Conservation (phyloP, 2,329 filamentous ascomycete genomes). For the Monilinia fructicola region DNA sequence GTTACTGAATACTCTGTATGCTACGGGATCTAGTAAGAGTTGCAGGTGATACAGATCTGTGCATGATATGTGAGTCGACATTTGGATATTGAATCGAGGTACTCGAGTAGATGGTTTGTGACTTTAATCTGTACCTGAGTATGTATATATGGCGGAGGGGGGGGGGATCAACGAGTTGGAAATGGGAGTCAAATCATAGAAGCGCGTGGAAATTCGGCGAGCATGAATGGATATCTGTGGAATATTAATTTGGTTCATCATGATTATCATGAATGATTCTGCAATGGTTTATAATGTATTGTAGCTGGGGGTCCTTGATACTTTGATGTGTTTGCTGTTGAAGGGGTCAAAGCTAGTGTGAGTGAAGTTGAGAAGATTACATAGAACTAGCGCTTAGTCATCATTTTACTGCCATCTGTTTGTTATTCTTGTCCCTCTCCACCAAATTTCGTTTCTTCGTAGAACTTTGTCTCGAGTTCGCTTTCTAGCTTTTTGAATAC, state of each 20-base stretch:
- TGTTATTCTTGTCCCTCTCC: neutral
- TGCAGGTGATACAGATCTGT: neutral
- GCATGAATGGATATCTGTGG: too few relatives aligned
- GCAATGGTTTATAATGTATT: too few relatives aligned
- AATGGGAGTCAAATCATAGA: neutral
- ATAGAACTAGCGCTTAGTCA: conserved; percentile 1
- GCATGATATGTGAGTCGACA: neutral
- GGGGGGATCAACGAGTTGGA: too few relatives aligned
- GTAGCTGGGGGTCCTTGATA: neutral
- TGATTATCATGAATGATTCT: neutral
- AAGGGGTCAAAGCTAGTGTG: neutral
- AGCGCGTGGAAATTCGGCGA: neutral
- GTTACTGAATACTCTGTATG: neutral
- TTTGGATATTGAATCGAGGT: too few relatives aligned
- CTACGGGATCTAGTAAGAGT: neutral
- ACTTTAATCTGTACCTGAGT: neutral
- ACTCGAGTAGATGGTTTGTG: neutral
- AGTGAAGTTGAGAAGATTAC: neutral
- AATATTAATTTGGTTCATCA: too few relatives aligned
- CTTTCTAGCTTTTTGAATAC: neutral
- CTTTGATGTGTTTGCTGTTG: neutral
- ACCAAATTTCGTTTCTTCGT: neutral
- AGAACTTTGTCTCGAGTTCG: neutral
- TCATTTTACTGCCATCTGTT: neutral
- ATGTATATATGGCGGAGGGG: too few relatives aligned